Evolutionary conservation across 176 grass and related monocot species (phyloP).

Genomic region (Puya raimondii): DNA sequence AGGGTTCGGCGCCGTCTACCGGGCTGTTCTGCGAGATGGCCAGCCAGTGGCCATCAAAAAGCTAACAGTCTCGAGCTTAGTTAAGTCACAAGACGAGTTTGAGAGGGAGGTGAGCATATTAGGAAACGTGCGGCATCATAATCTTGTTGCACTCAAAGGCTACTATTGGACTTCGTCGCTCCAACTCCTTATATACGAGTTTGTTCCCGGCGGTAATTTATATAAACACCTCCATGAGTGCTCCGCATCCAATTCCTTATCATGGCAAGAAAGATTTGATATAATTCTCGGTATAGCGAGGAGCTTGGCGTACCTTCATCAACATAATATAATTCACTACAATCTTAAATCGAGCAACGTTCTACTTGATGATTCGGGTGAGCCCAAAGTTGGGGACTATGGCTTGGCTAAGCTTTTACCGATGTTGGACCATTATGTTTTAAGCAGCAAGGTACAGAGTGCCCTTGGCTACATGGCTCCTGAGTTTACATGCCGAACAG

Average conservation of each 20-base stretch:
- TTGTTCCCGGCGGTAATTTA: conserved; percentile 77
- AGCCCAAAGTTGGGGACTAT: conserved; percentile 87
- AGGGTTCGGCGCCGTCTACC: conserved; percentile 93
- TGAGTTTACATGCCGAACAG: conserved; percentile 88
- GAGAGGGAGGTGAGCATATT: conserved; percentile 91
- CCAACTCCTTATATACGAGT: conserved; percentile 96
- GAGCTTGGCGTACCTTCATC: conserved; percentile 79
- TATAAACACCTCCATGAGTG: conserved; percentile 77
- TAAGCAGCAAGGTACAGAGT: conserved; percentile 97
- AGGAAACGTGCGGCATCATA: conserved; percentile 72
- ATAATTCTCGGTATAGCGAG: conserved; percentile 77
- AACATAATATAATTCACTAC: conserved; percentile 80
- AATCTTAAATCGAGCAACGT: conserved; percentile 96
- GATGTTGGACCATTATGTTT: conserved; percentile 85
- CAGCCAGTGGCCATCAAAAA: conserved; percentile 92
- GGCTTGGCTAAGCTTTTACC: conserved; percentile 96
- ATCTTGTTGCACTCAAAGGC: conserved; percentile 72
- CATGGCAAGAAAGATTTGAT: conserved; percentile 94
- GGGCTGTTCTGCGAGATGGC: conserved; percentile 72
- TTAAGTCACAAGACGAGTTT: conserved; percentile 97
- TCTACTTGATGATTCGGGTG: conserved; percentile 67
- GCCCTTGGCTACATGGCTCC: conserved; percentile 97
- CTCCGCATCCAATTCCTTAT: conserved; percentile 50
- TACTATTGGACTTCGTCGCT: conserved; percentile 97
- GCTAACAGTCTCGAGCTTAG: conserved; percentile 94